phyloP scores from a whole-genome alignment of 306 rosid genomes.

The Lathyrus aphaca region DNA sequence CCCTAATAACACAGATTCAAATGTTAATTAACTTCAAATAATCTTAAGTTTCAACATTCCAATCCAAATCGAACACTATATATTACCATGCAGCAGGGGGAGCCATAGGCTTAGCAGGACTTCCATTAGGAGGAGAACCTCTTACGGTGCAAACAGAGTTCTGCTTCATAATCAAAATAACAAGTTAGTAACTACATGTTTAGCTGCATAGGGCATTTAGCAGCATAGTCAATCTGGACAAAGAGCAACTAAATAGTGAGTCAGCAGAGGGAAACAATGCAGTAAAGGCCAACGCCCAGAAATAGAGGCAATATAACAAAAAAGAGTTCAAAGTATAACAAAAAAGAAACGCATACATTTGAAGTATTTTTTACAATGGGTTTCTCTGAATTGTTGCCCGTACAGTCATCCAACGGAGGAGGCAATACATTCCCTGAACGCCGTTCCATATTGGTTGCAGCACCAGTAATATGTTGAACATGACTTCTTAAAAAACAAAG shows the following conservation, averaged over 20 bases:
- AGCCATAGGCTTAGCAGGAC: constrained; percentile 54
- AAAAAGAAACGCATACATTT: constrained; percentile 60
- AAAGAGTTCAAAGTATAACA: neutral
- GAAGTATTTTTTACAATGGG: constrained; percentile 59
- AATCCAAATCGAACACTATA: constrained; percentile 29
- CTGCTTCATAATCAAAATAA: constrained; percentile 49
- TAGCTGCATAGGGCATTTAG: constrained; percentile 4
- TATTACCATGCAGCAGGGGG: constrained; percentile 79
- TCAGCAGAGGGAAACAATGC: neutral
- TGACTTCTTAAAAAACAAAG: constrained; percentile 68
- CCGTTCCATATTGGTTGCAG: constrained; percentile 62
- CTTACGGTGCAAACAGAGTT: constrained; percentile 46
- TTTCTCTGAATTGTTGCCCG: constrained; percentile 53
- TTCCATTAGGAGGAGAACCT: constrained; percentile 79
- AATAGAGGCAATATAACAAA: constrained; percentile 8
- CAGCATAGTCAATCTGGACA: constrained; percentile 13
- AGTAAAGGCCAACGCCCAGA: constrained; percentile 5
- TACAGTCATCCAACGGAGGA: constrained; percentile 75
- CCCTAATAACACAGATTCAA: constrained; percentile 58
- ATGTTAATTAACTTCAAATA: constrained; percentile 20
- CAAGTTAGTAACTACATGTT: constrained; percentile 21
- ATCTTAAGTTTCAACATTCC: constrained; percentile 6
- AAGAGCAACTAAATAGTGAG: constrained; percentile 12
- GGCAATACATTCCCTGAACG: constrained; percentile 83
- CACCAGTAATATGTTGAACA: constrained; percentile 86